A percentile compares a stretch with the other conserved stretches of the same genome.
These are phyloP conservation scores for Golubevia pallescens DNA, from an alignment of 1,284 basidiomycete species.

Conservation along the genomic window DNA sequence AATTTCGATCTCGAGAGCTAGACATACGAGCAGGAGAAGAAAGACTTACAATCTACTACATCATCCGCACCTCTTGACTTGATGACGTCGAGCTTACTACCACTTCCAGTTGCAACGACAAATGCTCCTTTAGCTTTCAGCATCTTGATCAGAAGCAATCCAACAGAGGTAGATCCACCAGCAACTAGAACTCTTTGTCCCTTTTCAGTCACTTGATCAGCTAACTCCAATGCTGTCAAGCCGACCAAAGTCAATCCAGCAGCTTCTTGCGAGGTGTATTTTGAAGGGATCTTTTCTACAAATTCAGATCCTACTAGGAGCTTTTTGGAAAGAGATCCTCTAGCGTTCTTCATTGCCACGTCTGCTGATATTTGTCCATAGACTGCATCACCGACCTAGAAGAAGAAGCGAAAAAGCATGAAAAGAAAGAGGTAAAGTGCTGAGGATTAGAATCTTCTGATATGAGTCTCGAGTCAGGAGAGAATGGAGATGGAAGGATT, in stretches of 20 bases:
- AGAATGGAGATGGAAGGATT: neutral
- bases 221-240: constrained; percentile 1
- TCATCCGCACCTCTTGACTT: constrained; percentile 10
- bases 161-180: constrained; percentile 13
- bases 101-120: constrained; percentile 12
- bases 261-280: constrained; percentile 2
- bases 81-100: constrained; percentile 5
- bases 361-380: constrained; percentile 8
- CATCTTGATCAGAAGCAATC: constrained; percentile 11
- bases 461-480: constrained; percentile 2
- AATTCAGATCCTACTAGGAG: neutral
- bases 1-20: too few species aligned
- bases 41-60: constrained; percentile 8
- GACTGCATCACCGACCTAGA: neutral
- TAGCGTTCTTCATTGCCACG: neutral
- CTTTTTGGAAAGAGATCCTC: constrained; percentile 11
- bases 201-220: neutral
- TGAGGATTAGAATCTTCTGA: too few species aligned
- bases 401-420: too few species aligned
- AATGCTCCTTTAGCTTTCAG: constrained; percentile 5
- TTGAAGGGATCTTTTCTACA: constrained; percentile 8
- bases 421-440: too few species aligned
- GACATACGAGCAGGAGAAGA: too few species aligned
- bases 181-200: constrained; percentile 14
- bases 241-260: constrained; percentile 8